Evolutionary conservation across 1,284 basidiomycete species (phyloP), one percentile per base, ranked within the genome.

Genomic region (Puccinia hordei): DNA sequence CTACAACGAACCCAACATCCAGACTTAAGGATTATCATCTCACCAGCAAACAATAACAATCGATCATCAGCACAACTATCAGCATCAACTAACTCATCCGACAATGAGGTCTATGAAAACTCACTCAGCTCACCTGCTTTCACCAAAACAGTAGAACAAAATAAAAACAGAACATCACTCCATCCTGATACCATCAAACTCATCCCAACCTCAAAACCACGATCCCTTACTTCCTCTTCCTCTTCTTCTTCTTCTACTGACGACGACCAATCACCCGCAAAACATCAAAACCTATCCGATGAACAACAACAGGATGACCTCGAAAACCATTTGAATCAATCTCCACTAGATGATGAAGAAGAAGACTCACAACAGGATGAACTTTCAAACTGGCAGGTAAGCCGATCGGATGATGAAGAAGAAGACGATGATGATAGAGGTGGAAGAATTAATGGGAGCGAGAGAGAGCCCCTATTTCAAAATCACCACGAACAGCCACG

Each of bases 321-420:
- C 24, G 55, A 53, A 59, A 57, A 38, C 38, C 73, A 38, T 74
- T 22, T 57, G 46, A 61, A 63, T 38, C 30, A 55, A 63, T 30
- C 27, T 2, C 22, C 22, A 10, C n/a, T 33, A 27, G 57, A 46
- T 51, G 38, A 41, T 15, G 73, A 46, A 33, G 74, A 76, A 51
- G 30, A 63, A 76, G 44, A 65, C 12, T 27, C 59, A 66, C n/a
- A 41, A 3, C 59, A 65, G 0, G 74, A 76, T 22, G 74, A 76
- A 6, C 6, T 4, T 59, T 59, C 33, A 15, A 8, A 63, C 22
- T 63, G 59, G 59, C 19, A 63, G 59, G 19, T 13, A 59, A 30
- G 53, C 27, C 27, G 41, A 66, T 17, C 22, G 30, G 74, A 76
- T 46, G 61, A 66, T 49, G 38, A 35, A 15, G 59, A 65, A 30